These are phyloP conservation scores for Populus hybrid DNA, from an alignment of 441 rosid species.

Conservation along the genomic window DNA sequence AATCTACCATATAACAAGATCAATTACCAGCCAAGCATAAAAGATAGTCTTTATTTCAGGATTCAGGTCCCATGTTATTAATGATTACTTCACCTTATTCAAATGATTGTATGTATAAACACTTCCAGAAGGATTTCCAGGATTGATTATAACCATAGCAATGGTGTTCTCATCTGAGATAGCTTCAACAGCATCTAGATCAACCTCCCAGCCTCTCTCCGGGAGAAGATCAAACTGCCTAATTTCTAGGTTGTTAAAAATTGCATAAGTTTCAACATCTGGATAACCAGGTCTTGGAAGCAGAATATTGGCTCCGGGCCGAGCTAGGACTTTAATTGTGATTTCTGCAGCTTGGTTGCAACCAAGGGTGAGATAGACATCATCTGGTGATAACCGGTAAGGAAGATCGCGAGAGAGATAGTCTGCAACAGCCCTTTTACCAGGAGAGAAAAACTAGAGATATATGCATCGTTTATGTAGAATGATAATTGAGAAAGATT, in stretches of 20 bases:
- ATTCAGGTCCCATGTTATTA: neutral
- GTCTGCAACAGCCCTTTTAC: conserved; percentile 55
- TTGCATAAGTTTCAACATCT: conserved; percentile 39
- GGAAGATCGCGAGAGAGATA: conserved; percentile 51
- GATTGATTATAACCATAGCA: conserved; percentile 51
- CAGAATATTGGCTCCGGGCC: conserved; percentile 51
- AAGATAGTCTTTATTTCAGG: neutral
- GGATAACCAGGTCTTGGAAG: conserved; percentile 62
- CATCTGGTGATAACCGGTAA: conserved; percentile 43
- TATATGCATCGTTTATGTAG: neutral
- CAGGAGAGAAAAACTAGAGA: neutral
- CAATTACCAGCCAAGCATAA: neutral
- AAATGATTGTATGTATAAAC: conserved; percentile 45
- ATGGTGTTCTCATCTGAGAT: conserved; percentile 52
- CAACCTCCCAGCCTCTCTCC: conserved; percentile 59
- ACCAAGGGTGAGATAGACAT: conserved; percentile 49
- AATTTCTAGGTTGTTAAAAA: conserved; percentile 37
- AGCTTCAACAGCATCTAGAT: conserved; percentile 43
- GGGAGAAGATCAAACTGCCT: conserved; percentile 59
- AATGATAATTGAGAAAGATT: neutral
- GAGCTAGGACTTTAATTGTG: conserved; percentile 34
- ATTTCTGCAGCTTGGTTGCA: conserved; percentile 51
- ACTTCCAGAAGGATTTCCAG: conserved; percentile 67
- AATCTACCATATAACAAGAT: conserved; percentile 19
- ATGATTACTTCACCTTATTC: conserved; percentile 39